A percentile compares a stretch with the other conserved stretches of the same genome.
Evolutionary conservation across 768 basidiomycete genomes (phyloP).

Genomic region (Tylopilus sp.): DNA sequence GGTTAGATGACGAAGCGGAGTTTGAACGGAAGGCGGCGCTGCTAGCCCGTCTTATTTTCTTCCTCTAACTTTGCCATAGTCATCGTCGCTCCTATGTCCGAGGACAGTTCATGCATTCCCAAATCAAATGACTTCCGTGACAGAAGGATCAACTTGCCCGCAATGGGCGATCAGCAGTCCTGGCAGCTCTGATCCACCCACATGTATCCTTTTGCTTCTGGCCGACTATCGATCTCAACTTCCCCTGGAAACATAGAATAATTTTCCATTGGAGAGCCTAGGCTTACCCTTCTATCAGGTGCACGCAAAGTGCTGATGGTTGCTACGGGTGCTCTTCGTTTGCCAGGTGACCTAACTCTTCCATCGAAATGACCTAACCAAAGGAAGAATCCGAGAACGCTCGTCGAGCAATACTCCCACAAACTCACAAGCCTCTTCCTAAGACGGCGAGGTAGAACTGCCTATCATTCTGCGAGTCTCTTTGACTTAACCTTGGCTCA

Average conservation of each 20-base stretch:
- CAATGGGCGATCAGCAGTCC: not conserved
- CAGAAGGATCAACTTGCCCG: not conserved
- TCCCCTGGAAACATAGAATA: not conserved
- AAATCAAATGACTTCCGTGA: no score
- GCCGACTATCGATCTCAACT: not conserved
- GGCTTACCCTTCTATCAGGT: not conserved
- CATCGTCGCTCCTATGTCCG: not conserved
- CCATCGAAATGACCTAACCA: not conserved
- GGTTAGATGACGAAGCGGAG: no score
- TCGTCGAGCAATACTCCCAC: not conserved
- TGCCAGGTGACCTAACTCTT: no score
- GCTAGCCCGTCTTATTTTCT: no score
- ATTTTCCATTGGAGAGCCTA: not conserved
- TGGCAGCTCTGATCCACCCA: slow-evolving; percentile 4
- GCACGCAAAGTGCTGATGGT: not conserved
- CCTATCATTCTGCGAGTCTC: not conserved
- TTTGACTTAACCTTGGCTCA: not conserved
- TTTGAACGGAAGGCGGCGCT: no score
- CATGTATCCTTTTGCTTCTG: not conserved
- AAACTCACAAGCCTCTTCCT: not conserved
- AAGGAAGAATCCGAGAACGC: not conserved
- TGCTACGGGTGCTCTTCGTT: not conserved
- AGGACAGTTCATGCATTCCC: not conserved
- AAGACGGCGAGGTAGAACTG: not conserved
- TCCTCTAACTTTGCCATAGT: no score